Evolutionary conservation across 192 early-diverging fungal species (phyloP), one percentile per base, ranked within the genome.

Genomic region (Martensiomyces pterosporus): DNA sequence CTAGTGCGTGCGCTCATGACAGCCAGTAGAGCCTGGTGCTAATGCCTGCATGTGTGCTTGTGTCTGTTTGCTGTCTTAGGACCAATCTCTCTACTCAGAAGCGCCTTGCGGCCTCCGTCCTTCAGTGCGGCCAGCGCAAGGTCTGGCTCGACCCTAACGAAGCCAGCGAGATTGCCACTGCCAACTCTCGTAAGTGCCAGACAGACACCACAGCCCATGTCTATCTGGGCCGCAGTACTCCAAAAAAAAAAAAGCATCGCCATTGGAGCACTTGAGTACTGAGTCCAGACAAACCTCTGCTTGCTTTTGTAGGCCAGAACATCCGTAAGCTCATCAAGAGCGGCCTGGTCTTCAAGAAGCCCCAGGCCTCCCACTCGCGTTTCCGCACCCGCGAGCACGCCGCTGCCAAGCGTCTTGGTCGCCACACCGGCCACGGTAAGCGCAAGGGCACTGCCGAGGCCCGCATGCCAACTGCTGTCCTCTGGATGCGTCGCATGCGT

Each of bases 401-500:
- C 51, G 93, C 86, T 59, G 87, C 94, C 63, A 98, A 98, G 89
- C 89, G 94, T 76, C 80, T 84, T 53, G 94, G 94, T 80, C 88
- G 94, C 66, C 94, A 98, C 85, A 85, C 83, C 50, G 94, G 94
- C 55, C 73, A 80, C 55, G 93, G 92, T 85, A 92, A 87, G 79
- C 85, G 90, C 53, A 81, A 86, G 67, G 92, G 92, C 92, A 94
- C 91, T 46, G 84, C 91, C 42, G 92, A 98, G 77, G 93, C 94
- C 41, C 93, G 94, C 80, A 98, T 98, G 94, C 94, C 94, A 54
- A 80, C 78, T 58, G 74, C 79, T 39, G 85, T 95, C 56, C 80
- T 98, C 77, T 98, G 94, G 94, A 98, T 98, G 94, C 86, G 93
- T 50, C 87, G 93, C 66, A 87, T 89, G 89, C 85, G 94, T 75